Conservation (phyloP, 441 rosid genomes). For the Geranium incanum region DNA sequence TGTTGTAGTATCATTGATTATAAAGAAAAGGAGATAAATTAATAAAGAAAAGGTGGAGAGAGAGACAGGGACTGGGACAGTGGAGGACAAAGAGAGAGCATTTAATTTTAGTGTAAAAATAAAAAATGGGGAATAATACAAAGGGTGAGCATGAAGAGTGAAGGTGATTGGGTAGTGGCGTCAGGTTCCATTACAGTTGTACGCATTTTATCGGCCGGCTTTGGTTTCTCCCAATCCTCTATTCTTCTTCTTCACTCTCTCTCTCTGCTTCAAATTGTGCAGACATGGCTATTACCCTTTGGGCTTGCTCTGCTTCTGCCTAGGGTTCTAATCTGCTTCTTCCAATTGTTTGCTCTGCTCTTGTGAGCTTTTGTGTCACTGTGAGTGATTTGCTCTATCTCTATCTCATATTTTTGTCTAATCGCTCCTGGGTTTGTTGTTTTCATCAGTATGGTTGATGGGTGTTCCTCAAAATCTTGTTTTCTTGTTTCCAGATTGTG, state of each 20-base stretch:
- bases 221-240: conserved; percentile 19
- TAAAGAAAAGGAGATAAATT: background rate
- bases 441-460: background rate
- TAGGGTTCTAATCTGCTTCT: conserved; percentile 22
- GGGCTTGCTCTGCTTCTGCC: conserved; percentile 47
- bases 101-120: background rate
- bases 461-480: background rate
- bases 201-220: conserved; percentile 17
- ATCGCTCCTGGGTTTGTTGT: background rate
- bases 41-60: background rate
- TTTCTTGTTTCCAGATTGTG: background rate
- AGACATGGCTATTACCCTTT: conserved; percentile 60
- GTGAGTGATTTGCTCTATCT: background rate
- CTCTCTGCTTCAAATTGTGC: conserved; percentile 43
- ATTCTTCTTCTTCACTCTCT: conserved; percentile 15
- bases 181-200: conserved; percentile 47
- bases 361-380: background rate
- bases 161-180: conserved; percentile 41
- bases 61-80: background rate
- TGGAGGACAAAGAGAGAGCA: background rate
- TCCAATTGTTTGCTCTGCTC: background rate
- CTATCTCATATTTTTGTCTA: background rate
- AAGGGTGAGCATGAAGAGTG: conserved; percentile 33
- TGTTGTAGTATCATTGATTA: background rate
- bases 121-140: conserved; percentile 5